Conservation (phyloP, 331 rosid genomes). For the Pyracantha coccinea region DNA sequence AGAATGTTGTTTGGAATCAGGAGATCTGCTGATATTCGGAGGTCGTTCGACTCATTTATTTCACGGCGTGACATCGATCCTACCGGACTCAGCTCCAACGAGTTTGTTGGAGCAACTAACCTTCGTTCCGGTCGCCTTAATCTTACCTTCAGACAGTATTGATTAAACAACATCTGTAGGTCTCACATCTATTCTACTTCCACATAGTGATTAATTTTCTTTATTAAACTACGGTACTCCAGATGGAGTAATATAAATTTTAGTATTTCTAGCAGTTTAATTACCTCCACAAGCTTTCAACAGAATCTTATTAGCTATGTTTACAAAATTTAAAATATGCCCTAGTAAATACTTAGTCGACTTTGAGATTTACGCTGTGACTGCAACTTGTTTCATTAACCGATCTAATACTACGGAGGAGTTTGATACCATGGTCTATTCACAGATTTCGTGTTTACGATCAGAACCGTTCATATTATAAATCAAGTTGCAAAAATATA, state of each 20-base stretch:
- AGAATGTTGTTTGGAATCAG: slow-evolving; percentile 51
- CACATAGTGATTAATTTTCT: background rate
- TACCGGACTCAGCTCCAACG: slow-evolving; percentile 50
- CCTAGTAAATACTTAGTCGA: background rate
- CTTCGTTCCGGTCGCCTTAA: slow-evolving; percentile 61
- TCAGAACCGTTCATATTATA: too few relatives aligned
- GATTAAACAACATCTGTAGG: background rate
- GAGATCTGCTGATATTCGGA: slow-evolving; percentile 68
- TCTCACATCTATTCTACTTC: background rate
- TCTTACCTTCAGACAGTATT: slow-evolving; percentile 54
- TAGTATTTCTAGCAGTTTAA: too few relatives aligned
- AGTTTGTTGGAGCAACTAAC: slow-evolving; percentile 23
- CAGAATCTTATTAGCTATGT: too few relatives aligned
- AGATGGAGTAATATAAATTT: too few relatives aligned
- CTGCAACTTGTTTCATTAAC: background rate
- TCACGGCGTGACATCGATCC: slow-evolving; percentile 60
- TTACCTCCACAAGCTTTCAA: background rate
- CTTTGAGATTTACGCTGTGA: slow-evolving; percentile 11
- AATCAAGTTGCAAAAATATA: too few relatives aligned
- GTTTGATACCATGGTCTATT: too few relatives aligned
- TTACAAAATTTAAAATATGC: too few relatives aligned
- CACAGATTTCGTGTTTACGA: too few relatives aligned
- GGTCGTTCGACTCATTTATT: slow-evolving; percentile 50
- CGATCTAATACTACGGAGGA: background rate
- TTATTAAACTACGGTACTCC: too few relatives aligned